These are phyloP conservation scores for Panellus pusillus DNA, from an alignment of 768 basidiomycete genomes.

Conservation along the genomic window DNA sequence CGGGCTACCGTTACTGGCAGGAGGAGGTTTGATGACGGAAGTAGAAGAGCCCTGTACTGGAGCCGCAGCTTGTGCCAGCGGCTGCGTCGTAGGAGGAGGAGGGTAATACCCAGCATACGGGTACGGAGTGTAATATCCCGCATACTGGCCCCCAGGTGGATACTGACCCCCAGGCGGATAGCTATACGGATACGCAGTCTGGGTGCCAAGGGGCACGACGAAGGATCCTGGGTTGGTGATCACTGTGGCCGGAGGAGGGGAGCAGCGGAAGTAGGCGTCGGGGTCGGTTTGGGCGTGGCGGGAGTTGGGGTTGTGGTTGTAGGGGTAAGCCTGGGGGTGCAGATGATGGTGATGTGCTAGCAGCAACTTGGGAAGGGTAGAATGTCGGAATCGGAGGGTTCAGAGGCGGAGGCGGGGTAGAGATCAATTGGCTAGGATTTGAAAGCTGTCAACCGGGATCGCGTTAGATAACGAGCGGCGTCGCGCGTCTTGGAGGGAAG, in stretches of 20 bases:
- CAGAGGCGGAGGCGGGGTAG: constrained; percentile 63
- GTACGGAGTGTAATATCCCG: constrained; percentile 42
- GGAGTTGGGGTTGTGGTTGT: constrained; percentile 5
- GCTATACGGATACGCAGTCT: constrained; percentile 44
- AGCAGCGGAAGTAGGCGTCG: constrained; percentile 28
- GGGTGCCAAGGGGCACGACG: constrained; percentile 62
- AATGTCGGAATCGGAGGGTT: constrained; percentile 49
- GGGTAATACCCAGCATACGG: constrained; percentile 32
- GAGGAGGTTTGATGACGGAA: too few relatives aligned
- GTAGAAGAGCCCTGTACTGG: too few relatives aligned
- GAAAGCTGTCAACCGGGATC: constrained; percentile 49
- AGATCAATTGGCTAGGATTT: constrained; percentile 69
- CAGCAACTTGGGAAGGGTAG: constrained; percentile 30
- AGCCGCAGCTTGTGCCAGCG: constrained; percentile 18
- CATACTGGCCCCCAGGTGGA: constrained; percentile 51
- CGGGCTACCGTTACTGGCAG: constrained; percentile 38
- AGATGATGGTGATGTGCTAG: constrained; percentile 27
- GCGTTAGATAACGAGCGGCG: constrained; percentile 10
- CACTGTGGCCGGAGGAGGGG: constrained; percentile 37
- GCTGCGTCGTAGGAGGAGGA: constrained; percentile 5
- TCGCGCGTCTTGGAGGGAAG: not conserved
- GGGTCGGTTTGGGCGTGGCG: constrained; percentile 25
- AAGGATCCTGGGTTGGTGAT: constrained; percentile 75
- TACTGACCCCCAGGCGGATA: constrained; percentile 44
- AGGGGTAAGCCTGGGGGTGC: constrained; percentile 31